phyloP scores from a whole-genome alignment of 345 rosid genomes.

The Boechera stricta region DNA sequence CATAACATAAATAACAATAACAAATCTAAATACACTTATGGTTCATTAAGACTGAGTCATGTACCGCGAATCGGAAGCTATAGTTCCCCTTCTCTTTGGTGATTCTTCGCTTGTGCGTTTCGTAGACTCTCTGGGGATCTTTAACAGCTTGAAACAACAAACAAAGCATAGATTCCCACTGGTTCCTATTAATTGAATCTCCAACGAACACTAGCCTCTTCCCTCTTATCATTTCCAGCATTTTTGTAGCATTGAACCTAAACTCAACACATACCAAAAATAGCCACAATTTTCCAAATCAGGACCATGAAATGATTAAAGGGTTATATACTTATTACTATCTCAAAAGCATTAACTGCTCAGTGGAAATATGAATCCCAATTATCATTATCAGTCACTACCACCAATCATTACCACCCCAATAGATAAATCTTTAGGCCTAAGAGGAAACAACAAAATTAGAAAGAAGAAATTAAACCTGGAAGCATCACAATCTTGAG shows the following conservation, averaged over 20 bases:
- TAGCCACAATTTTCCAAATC: constrained; percentile 25
- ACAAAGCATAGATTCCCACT: constrained; percentile 98
- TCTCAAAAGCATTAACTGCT: background rate
- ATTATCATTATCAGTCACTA: constrained; percentile 4
- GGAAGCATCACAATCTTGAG: constrained; percentile 72
- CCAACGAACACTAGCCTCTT: constrained; percentile 94
- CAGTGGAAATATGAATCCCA: constrained; percentile 1
- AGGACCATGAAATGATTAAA: constrained; percentile 9
- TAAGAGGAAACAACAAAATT: constrained; percentile 25
- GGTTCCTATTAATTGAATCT: constrained; percentile 93
- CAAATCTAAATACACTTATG: constrained; percentile 4
- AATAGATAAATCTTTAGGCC: background rate
- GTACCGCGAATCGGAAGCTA: constrained; percentile 86
- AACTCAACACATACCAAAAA: constrained; percentile 8
- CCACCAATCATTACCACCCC: constrained; percentile 15
- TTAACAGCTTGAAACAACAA: constrained; percentile 68
- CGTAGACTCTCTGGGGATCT: constrained; percentile 87
- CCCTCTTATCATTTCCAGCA: constrained; percentile 82
- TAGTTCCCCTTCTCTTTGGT: constrained; percentile 86
- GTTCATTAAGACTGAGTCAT: background rate
- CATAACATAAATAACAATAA: constrained; percentile 5
- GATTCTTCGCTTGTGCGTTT: constrained; percentile 78
- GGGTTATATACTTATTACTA: background rate
- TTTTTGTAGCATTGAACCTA: constrained; percentile 83
- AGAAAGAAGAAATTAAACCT: constrained; percentile 52